Conservation (phyloP, 2,329 filamentous ascomycete species). For the Neofusicoccum kwambonambiense region DNA sequence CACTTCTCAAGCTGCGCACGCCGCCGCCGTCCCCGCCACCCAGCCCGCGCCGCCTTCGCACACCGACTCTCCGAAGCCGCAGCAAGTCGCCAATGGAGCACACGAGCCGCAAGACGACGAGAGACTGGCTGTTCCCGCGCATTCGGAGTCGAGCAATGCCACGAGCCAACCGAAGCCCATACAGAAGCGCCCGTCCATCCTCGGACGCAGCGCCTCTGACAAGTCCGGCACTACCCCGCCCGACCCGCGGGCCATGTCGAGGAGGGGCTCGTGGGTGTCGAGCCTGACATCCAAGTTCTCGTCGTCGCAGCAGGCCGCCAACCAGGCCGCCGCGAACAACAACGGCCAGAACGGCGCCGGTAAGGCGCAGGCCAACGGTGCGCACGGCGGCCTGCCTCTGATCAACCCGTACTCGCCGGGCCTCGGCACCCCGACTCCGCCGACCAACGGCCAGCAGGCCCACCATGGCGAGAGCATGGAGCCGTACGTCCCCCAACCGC, state of each 20-base stretch:
- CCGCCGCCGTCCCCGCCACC: neutral
- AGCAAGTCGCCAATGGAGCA: neutral
- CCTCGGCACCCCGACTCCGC: constrained; percentile 40
- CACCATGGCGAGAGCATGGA: constrained; percentile 38
- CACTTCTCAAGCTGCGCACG: neutral
- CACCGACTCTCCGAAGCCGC: neutral
- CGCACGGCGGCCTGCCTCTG: constrained; percentile 19
- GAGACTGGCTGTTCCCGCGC: neutral
- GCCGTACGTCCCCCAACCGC: constrained; percentile 73
- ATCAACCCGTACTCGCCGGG: constrained; percentile 30
- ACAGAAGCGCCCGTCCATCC: constrained; percentile 41
- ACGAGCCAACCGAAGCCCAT: constrained; percentile 28
- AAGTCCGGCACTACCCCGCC: constrained; percentile 32
- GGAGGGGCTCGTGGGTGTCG: constrained; percentile 85
- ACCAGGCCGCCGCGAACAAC: neutral
- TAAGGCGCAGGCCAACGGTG: constrained; percentile 22
- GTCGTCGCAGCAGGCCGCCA: constrained; percentile 47
- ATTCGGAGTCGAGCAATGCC: neutral
- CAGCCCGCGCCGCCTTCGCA: neutral
- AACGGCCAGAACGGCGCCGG: neutral
- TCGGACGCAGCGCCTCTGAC: constrained; percentile 42
- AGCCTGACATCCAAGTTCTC: constrained; percentile 93
- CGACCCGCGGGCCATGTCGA: constrained; percentile 34
- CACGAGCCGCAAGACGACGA: constrained; percentile 7
- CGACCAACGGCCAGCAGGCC: constrained; percentile 50